Percentiles rank a stretch among this genome's conserved stretches.
phyloP scores from a whole-genome alignment of 192 early-diverging fungal species.

The Oehlia diaphana region DNA sequence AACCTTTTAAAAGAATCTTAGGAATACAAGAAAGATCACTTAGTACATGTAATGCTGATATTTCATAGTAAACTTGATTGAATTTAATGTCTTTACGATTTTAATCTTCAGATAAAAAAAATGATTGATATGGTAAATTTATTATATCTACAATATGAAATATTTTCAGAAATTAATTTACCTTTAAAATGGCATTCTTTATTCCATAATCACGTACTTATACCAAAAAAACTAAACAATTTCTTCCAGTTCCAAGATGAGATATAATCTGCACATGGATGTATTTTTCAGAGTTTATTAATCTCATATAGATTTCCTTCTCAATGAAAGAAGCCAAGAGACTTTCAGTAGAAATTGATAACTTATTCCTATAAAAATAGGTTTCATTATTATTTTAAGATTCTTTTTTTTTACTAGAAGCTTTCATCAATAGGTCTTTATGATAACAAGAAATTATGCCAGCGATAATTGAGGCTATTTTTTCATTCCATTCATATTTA shows the following conservation, averaged over 20 bases:
- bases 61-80: slow-evolving; percentile 3
- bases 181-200: slow-evolving; percentile 28
- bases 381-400: no score
- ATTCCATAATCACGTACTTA: slow-evolving; percentile 25
- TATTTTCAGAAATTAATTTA: slow-evolving; percentile 26
- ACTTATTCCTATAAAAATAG: no score
- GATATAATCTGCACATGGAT: background rate
- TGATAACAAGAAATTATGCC: no score
- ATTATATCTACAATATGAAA: slow-evolving; percentile 13
- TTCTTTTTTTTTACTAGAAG: no score
- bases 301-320: background rate
- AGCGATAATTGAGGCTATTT: no score
- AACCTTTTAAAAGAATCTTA: background rate
- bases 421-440: no score
- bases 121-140: slow-evolving; percentile 23
- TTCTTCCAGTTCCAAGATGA: slow-evolving; percentile 13
- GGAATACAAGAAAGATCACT: background rate
- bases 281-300: background rate
- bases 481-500: no score
- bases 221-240: slow-evolving; percentile 26
- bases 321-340: slow-evolving; percentile 26
- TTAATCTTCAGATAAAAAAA: slow-evolving; percentile 26
- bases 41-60: slow-evolving; percentile 13
- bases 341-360: slow-evolving; percentile 29
- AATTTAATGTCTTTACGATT: no score